A percentile compares a stretch with the other conserved stretches of the same genome.
These are phyloP conservation scores for Catharanthus roseus DNA, from an alignment of 257 asterid species.

Conservation along the genomic window DNA sequence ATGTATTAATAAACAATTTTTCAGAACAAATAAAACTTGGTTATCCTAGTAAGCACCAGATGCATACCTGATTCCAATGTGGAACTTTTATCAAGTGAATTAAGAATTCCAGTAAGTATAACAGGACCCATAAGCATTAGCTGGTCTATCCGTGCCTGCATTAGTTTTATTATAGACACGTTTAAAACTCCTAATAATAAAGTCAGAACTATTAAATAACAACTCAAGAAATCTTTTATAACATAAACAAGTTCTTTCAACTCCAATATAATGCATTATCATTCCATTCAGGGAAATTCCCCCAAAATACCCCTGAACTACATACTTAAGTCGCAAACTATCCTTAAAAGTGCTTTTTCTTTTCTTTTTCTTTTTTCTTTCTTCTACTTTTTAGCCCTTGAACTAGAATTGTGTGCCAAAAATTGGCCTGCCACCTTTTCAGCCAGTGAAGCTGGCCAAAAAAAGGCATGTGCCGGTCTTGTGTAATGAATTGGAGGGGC, in stretches of 20 bases:
- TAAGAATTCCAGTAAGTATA: conserved; percentile 68
- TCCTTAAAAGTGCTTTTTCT: too few relatives aligned
- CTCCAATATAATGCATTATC: background rate
- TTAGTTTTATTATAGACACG: conserved; percentile 5
- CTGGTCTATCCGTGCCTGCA: conserved; percentile 82
- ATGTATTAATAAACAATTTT: conserved; percentile 5
- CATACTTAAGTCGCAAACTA: too few relatives aligned
- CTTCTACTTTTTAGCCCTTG: too few relatives aligned
- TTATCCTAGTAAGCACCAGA: conserved; percentile 9
- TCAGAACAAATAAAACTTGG: conserved; percentile 2
- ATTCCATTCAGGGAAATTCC: too few relatives aligned
- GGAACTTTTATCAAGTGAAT: conserved; percentile 65
- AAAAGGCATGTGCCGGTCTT: too few relatives aligned
- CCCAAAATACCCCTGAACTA: too few relatives aligned
- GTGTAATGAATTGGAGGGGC: too few relatives aligned
- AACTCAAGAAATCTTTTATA: background rate
- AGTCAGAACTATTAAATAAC: background rate
- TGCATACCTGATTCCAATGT: conserved; percentile 61
- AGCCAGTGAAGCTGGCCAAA: too few relatives aligned
- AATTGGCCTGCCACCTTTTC: too few relatives aligned
- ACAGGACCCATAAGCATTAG: conserved; percentile 94
- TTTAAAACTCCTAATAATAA: background rate
- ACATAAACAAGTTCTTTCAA: background rate
- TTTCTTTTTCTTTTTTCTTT: too few relatives aligned
- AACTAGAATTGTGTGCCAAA: too few relatives aligned